Evolutionary conservation across 148 eudicot genomes (phyloP).

Genomic region (Chenopodium quinoa): DNA sequence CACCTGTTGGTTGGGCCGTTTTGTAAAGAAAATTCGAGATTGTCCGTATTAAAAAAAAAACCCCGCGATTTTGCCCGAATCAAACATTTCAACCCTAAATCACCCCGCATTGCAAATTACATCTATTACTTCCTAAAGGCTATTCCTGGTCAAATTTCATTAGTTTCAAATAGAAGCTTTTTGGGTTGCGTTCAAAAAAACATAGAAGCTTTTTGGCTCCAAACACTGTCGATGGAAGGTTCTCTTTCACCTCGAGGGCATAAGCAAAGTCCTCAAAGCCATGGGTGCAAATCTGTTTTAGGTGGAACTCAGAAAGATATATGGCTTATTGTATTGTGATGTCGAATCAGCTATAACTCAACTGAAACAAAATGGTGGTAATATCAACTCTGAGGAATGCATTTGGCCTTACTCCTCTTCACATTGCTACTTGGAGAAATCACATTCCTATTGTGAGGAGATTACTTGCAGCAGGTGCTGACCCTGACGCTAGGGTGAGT

Average conservation of each 20-base stretch:
- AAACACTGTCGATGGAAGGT: conserved; percentile 48
- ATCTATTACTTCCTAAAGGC: not conserved
- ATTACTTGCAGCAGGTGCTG: conserved; percentile 95
- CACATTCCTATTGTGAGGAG: conserved; percentile 84
- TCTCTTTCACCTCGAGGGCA: conserved; percentile 48
- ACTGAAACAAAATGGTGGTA: conserved; percentile 80
- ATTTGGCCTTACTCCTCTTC: conserved; percentile 86
- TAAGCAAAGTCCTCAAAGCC: conserved; percentile 49
- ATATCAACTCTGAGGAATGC: conserved; percentile 67
- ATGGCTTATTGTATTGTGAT: conserved; percentile 54
- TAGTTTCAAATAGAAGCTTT: not conserved
- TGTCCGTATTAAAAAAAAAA: no score
- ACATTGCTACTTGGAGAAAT: conserved; percentile 98
- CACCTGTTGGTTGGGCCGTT: no score
- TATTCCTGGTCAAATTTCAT: not conserved
- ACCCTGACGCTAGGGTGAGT: conserved; percentile 95
- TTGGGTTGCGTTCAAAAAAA: no score
- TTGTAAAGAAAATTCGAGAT: no score
- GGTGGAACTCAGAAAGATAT: conserved; percentile 59
- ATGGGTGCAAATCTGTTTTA: conserved; percentile 44
- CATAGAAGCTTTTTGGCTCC: not conserved
- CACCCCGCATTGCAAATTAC: no score
- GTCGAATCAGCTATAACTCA: conserved; percentile 65
- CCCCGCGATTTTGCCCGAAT: no score
- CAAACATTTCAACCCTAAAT: no score